Percentiles rank a stretch among this genome's conserved stretches.
phyloP scores from a whole-genome alignment of 257 asterid genomes.

The Solanum appendiculatum region DNA sequence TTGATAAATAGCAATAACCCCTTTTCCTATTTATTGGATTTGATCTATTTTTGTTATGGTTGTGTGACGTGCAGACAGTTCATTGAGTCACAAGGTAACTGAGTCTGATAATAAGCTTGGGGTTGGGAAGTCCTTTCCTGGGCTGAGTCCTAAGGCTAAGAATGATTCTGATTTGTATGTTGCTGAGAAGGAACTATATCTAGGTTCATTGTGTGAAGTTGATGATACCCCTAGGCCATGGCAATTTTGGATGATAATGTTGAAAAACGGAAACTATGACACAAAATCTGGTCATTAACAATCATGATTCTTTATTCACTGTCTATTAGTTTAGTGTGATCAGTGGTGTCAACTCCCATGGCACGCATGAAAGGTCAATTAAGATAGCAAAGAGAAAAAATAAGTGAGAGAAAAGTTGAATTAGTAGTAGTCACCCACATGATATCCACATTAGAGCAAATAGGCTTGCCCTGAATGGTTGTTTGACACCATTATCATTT shows the following conservation, averaged over 20 bases:
- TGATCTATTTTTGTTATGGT: background rate
- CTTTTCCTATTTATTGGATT: background rate
- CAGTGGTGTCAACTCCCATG: background rate
- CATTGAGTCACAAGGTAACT: slow-evolving; percentile 39
- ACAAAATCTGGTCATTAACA: slow-evolving; percentile 23
- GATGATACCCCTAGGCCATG: slow-evolving; percentile 47
- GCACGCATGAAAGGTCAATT: background rate
- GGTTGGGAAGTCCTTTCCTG: slow-evolving; percentile 39
- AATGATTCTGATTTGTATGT: slow-evolving; percentile 52
- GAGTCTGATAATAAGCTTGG: slow-evolving; percentile 51
- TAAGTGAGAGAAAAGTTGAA: background rate
- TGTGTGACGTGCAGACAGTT: background rate
- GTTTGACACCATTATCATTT: background rate
- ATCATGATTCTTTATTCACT: background rate
- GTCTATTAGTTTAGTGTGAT: background rate
- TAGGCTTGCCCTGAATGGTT: background rate
- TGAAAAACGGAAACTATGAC: slow-evolving; percentile 61
- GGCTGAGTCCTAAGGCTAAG: slow-evolving; percentile 19
- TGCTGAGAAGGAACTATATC: slow-evolving; percentile 51
- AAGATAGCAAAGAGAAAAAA: background rate
- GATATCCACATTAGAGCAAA: background rate
- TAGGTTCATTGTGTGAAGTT: slow-evolving; percentile 53
- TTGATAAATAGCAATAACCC: background rate
- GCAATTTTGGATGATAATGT: slow-evolving; percentile 78
- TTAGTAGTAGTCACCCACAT: background rate